phyloP scores from a whole-genome alignment of 768 basidiomycete genomes.

The Leccinum uliginosum region DNA sequence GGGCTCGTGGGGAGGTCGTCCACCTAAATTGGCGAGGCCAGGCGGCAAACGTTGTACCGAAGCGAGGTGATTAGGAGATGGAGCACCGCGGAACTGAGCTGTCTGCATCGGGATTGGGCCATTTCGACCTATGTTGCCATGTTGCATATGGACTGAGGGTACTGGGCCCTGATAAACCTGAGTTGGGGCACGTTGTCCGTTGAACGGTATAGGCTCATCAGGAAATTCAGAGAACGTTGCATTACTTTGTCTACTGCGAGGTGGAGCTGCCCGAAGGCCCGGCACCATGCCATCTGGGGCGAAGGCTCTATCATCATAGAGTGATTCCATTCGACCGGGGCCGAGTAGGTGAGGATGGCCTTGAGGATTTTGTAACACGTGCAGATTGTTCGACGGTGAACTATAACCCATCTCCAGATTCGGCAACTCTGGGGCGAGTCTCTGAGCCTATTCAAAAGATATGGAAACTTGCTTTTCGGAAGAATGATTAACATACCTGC shows the following conservation, averaged over 20 bases:
- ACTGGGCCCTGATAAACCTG: constrained; percentile 51
- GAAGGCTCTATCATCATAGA: constrained; percentile 77
- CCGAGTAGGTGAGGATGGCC: constrained; percentile 37
- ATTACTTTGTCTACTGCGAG: constrained; percentile 54
- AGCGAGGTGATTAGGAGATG: constrained; percentile 54
- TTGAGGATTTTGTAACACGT: constrained; percentile 39
- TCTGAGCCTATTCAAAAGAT: constrained; percentile 24
- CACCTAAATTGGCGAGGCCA: constrained; percentile 78
- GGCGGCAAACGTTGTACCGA: constrained; percentile 66
- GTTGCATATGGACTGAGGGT: constrained; percentile 50
- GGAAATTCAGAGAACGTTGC: constrained; percentile 53
- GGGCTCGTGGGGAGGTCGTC: constrained; percentile 76
- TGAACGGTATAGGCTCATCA: constrained; percentile 64
- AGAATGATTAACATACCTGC: constrained; percentile 44
- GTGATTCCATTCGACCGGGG: constrained; percentile 52
- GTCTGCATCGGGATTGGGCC: constrained; percentile 54
- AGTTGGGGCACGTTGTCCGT: constrained; percentile 54
- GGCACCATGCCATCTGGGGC: constrained; percentile 85
- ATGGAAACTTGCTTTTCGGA: constrained; percentile 4
- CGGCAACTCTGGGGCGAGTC: constrained; percentile 23
- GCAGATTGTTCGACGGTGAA: constrained; percentile 28
- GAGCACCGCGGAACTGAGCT: constrained; percentile 63
- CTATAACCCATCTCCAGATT: constrained; percentile 25
- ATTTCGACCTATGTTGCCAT: constrained; percentile 45
- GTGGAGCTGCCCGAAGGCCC: constrained; percentile 65